Percentiles rank a stretch among this genome's conserved stretches.
Evolutionary conservation across 192 early-diverging fungal species (phyloP).

Genomic region (Cetraspora pellucida): DNA sequence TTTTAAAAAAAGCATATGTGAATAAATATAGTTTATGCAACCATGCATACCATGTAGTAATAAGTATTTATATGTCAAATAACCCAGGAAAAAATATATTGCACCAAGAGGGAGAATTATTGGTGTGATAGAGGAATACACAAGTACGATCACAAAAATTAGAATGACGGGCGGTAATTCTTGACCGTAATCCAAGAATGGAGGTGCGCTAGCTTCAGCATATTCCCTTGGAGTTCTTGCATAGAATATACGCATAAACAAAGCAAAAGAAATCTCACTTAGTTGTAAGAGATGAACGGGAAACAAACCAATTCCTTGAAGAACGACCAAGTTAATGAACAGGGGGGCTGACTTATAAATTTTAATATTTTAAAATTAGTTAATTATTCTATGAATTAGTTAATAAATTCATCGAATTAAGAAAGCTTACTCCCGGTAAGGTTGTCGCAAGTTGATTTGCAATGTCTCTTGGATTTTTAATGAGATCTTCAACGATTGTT

Average conservation of each 20-base stretch:
- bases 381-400: not conserved
- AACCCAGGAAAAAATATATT: slow-evolving; percentile 68
- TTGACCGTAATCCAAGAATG: slow-evolving; percentile 68
- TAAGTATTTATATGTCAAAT: slow-evolving; percentile 75
- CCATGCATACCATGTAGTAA: slow-evolving; percentile 63
- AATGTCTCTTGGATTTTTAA: slow-evolving; percentile 64
- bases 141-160: slow-evolving; percentile 70
- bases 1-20: not conserved
- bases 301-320: slow-evolving; percentile 70
- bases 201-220: slow-evolving; percentile 71
- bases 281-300: slow-evolving; percentile 74
- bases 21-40: not conserved
- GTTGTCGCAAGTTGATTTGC: slow-evolving; percentile 65
- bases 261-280: slow-evolving; percentile 61
- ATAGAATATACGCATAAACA: slow-evolving; percentile 56
- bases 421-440: slow-evolving; percentile 55
- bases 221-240: slow-evolving; percentile 82
- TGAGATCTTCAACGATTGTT: slow-evolving; percentile 62
- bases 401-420: not conserved
- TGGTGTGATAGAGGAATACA: slow-evolving; percentile 78
- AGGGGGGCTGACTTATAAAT: slow-evolving; percentile 66
- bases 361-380: not conserved
- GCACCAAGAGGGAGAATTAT: slow-evolving; percentile 70
- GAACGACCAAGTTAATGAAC: slow-evolving; percentile 74
- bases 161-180: slow-evolving; percentile 73